A percentile compares a stretch with the other conserved stretches of the same genome.
phyloP scores from a whole-genome alignment of 2,329 filamentous ascomycete genomes.

The Aquanectria penicillioides region DNA sequence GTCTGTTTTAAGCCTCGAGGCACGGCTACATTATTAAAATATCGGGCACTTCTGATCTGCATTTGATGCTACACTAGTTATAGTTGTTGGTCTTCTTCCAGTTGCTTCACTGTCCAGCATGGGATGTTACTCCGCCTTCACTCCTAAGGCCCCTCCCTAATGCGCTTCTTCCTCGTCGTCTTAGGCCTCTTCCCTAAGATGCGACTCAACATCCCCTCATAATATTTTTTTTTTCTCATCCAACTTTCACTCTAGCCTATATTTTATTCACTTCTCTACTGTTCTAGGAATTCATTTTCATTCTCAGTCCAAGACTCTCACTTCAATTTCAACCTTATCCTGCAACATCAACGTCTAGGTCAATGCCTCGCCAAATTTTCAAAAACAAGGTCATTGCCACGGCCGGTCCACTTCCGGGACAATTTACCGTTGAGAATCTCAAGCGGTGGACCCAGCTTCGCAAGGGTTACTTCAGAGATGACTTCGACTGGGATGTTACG shows the following conservation, averaged over 20 bases:
- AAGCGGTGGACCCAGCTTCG: slow-evolving; percentile 72
- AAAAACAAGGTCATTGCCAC: slow-evolving; percentile 63
- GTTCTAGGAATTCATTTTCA: neutral
- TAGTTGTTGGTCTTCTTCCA: neutral
- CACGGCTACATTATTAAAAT: too few species aligned
- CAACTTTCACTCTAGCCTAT: neutral
- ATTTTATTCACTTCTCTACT: neutral
- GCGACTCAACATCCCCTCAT: neutral
- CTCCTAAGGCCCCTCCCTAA: slow-evolving; percentile 10
- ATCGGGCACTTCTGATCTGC: too few species aligned
- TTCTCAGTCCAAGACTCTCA: too few species aligned
- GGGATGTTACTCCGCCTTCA: slow-evolving; percentile 7
- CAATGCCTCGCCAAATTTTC: slow-evolving; percentile 57
- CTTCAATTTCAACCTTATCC: neutral
- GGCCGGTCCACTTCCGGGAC: slow-evolving; percentile 65
- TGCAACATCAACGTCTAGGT: neutral
- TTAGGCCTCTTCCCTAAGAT: neutral
- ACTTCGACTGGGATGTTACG: slow-evolving; percentile 68
- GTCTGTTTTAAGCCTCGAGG: too few species aligned
- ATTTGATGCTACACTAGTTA: too few species aligned
- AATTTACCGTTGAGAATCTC: slow-evolving; percentile 64
- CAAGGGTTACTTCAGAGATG: slow-evolving; percentile 65
- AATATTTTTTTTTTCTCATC: neutral
- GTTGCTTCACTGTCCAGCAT: slow-evolving; percentile 6
- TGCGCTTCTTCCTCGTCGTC: neutral